These are phyloP conservation scores for Beauveria brongniartii DNA, from an alignment of 2,329 filamentous ascomycete species.

Conservation along the genomic window DNA sequence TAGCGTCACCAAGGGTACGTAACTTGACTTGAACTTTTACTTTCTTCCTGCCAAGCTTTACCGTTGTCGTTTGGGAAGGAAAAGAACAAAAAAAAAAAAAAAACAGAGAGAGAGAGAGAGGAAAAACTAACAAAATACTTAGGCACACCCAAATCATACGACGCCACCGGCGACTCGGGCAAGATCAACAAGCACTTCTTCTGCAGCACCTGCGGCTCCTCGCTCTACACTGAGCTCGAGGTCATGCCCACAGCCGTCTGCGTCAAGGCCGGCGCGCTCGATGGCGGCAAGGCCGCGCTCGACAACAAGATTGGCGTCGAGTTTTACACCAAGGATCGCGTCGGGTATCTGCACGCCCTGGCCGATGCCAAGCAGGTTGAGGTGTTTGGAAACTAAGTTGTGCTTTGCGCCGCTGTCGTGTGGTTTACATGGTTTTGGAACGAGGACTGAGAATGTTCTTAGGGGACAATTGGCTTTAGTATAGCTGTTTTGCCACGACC, in stretches of 20 bases:
- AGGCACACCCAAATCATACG: conserved; percentile 40
- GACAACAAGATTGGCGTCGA: conserved; percentile 38
- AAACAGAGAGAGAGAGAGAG: no score
- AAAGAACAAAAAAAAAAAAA: background rate
- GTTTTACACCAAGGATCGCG: conserved; percentile 44
- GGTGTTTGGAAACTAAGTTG: conserved; percentile 16
- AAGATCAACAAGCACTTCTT: conserved; percentile 50
- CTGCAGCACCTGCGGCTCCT: conserved; percentile 42
- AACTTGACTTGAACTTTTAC: background rate
- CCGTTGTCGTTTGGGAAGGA: no score
- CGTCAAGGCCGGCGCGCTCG: conserved; percentile 44
- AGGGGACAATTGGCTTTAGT: no score
- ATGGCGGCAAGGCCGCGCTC: conserved; percentile 37
- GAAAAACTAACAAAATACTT: background rate
- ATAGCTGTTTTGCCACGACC: no score
- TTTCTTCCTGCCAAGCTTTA: no score
- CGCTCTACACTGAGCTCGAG: conserved; percentile 43
- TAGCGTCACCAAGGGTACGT: conserved; percentile 38
- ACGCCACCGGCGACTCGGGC: conserved; percentile 38
- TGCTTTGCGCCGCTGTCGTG: background rate
- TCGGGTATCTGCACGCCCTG: conserved; percentile 32
- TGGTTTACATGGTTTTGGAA: background rate
- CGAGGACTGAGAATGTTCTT: no score
- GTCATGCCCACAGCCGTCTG: conserved; percentile 41
- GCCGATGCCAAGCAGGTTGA: conserved; percentile 41